Evolutionary conservation across 2,329 filamentous ascomycete genomes (phyloP).

Genomic region (Fusarium newnesense): DNA sequence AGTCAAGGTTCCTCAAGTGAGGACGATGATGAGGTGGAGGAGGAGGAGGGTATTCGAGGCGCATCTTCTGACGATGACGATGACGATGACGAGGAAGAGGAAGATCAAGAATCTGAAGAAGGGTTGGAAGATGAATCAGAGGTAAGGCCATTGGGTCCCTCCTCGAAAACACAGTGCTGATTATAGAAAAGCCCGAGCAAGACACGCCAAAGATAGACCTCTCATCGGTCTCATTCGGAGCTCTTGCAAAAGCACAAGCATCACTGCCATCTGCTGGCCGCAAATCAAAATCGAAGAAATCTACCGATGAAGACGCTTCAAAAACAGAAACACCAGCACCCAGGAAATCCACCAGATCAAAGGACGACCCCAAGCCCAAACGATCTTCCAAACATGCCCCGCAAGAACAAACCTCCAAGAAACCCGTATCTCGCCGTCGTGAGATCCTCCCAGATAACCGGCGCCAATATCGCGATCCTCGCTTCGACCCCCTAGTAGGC

Average conservation of each 20-base stretch:
- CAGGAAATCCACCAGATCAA: constrained; percentile 50
- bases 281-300: constrained; percentile 44
- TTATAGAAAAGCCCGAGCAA: constrained; percentile 36
- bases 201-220: constrained; percentile 55
- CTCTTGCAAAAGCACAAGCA: constrained; percentile 87
- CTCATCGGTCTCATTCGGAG: constrained; percentile 82
- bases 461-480: constrained; percentile 81
- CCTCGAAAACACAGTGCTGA: constrained; percentile 4
- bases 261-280: constrained; percentile 59
- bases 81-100: constrained; percentile 44
- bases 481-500: constrained; percentile 77
- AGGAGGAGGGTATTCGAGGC: constrained; percentile 44
- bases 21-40: constrained; percentile 47
- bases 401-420: constrained; percentile 82
- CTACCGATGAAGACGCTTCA: constrained; percentile 28
- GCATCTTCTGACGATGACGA: constrained; percentile 40
- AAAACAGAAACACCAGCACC: constrained; percentile 42
- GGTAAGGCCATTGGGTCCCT: constrained; percentile 24
- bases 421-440: constrained; percentile 82
- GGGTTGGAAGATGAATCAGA: constrained; percentile 44
- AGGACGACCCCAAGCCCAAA: constrained; percentile 47
- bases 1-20: constrained; percentile 45
- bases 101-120: constrained; percentile 27
- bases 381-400: constrained; percentile 87
- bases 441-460: constrained; percentile 70